Evolutionary conservation across 2,329 filamentous ascomycete species (phyloP).

Genomic region (Aspergillus intermedius): DNA sequence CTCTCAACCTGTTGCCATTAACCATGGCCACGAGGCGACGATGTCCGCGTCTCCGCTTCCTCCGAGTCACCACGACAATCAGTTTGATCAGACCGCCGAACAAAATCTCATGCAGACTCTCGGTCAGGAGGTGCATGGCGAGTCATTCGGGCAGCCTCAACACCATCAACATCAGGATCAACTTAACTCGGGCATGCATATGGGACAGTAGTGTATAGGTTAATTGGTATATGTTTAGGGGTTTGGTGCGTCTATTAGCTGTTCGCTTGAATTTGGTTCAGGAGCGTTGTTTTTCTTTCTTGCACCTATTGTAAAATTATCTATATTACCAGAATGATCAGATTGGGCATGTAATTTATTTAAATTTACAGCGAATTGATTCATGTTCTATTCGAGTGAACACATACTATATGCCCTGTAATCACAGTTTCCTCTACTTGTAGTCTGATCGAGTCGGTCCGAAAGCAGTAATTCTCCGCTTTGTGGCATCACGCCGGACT

Average conservation of each 20-base stretch:
- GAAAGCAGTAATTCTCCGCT: constrained; percentile 2
- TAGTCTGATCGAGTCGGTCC: not conserved
- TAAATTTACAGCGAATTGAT: no score
- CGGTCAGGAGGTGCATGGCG: constrained; percentile 36
- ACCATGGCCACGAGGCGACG: constrained; percentile 18
- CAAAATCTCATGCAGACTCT: constrained; percentile 41
- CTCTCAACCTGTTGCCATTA: constrained; percentile 23
- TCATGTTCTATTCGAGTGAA: no score
- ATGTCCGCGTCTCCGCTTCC: constrained; percentile 35
- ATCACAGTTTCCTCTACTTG: no score
- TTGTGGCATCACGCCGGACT: not conserved
- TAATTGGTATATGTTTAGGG: constrained; percentile 3
- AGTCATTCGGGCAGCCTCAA: constrained; percentile 27
- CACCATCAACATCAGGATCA: constrained; percentile 27
- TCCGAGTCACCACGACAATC: constrained; percentile 24
- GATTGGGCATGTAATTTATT: no score
- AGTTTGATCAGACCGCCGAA: constrained; percentile 36
- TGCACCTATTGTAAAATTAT: not conserved
- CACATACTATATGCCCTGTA: no score
- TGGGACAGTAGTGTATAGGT: constrained; percentile 19
- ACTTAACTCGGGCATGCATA: constrained; percentile 31
- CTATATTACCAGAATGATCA: no score
- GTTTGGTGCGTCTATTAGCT: not conserved
- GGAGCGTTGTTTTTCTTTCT: not conserved
- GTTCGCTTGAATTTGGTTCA: not conserved